Base-by-base conservation (phyloP, 1,284 basidiomycete species). In the Pseudozyma thailandica region DNA sequence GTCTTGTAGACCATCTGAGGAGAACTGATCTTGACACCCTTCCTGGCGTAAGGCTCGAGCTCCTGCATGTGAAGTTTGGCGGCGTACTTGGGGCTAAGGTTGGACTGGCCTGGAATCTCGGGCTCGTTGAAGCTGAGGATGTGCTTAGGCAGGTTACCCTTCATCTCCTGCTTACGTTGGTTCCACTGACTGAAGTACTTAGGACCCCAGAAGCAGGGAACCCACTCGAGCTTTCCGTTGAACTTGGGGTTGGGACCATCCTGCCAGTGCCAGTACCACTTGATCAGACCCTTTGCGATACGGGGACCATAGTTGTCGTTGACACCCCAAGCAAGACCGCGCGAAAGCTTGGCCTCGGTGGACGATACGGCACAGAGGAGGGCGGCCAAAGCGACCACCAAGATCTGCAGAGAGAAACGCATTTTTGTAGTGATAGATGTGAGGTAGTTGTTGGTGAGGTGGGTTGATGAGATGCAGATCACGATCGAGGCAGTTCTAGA, bases 241-340 rank as follows among this genome's bases (percentile, higher is more conserved):
- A 75, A 47, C 35, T 60, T 35, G 30, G 61, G 49, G 53, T 70
- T 50, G 61, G 68, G 45, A 26, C 72, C 79, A 31, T 64, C 63
- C 60, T 81, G 66, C 79, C 79, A 81, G 70, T 81, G 79, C 61
- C 76, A 75, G 61, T 80, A 80, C 76, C 78, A 80, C 21, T 58
- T 53, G 44, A 79, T 42, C 20, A 66, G 51, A 45, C 72, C 77
- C 39, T 72, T 64, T 25, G 70, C 65, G 38, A 81, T 53, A 26
- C 65, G 72, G 18, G 51, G 50, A 15, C 75, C 74, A 56, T 75
- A 81, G 23, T 55, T 43, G 70, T 75, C 46, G 63, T 77, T 72
- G 39, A 75, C 63, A 27, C 66, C 79, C 77, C 77, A 80, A 0
- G 78, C 69, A 15, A 80, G 51, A 66, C 78, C 78, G 45, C 63